These are phyloP conservation scores for Melocanna baccifera DNA, from an alignment of 176 grass and related monocot genomes.

Conservation along the genomic window DNA sequence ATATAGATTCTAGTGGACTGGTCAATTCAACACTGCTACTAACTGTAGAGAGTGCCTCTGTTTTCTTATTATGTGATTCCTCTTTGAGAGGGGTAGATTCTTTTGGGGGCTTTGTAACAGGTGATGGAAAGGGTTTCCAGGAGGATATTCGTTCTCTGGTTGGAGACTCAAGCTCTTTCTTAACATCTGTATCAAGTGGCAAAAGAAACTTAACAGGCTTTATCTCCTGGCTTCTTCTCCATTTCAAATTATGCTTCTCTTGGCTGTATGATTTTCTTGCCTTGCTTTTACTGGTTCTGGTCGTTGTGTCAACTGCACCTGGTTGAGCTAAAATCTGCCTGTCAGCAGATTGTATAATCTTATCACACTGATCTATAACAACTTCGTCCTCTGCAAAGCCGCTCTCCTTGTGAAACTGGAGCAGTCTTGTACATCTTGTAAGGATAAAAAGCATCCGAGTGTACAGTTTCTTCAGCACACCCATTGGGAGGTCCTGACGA, in stretches of 20 bases:
- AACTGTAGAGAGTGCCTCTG: constrained; percentile 32
- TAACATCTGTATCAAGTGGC: constrained; percentile 50
- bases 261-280: constrained; percentile 96
- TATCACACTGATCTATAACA: constrained; percentile 68
- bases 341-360: constrained; percentile 78
- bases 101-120: constrained; percentile 41
- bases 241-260: constrained; percentile 90
- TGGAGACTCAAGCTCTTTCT: constrained; percentile 60
- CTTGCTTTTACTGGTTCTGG: constrained; percentile 48
- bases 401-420: constrained; percentile 96
- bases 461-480: constrained; percentile 89
- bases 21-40: constrained; percentile 50
- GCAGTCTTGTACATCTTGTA: constrained; percentile 93
- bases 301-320: constrained; percentile 32
- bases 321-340: constrained; percentile 46
- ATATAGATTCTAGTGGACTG: constrained; percentile 60
- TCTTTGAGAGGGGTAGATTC: constrained; percentile 39
- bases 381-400: constrained; percentile 90
- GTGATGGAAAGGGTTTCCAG: constrained; percentile 84
- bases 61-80: constrained; percentile 44
- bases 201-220: constrained; percentile 66
- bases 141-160: constrained; percentile 76
- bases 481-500: constrained; percentile 85
- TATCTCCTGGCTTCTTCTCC: constrained; percentile 98
- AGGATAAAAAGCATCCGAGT: constrained; percentile 98